A percentile compares a stretch with the other conserved stretches of the same genome.
Conservation (phyloP, 495 filamentous ascomycete genomes). For the Xylaria longipes region DNA sequence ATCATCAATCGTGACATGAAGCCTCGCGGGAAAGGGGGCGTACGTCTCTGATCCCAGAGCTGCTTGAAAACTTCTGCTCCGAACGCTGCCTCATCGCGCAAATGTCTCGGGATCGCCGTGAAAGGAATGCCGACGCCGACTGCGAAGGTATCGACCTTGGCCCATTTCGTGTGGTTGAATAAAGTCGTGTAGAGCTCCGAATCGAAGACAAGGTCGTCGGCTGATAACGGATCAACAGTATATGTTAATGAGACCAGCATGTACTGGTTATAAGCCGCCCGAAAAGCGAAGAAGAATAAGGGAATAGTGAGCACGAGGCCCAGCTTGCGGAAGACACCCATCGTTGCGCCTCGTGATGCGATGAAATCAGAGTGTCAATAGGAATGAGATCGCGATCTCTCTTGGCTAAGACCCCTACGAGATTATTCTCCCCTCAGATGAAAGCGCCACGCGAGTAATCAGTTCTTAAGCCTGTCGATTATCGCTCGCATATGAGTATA, state of each 20-base stretch:
- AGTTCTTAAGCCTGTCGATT: neutral
- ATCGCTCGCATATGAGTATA: neutral
- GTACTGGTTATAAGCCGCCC: slow-evolving; percentile 23
- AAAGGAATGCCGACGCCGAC: slow-evolving; percentile 26
- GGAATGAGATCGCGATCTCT: slow-evolving; percentile 5
- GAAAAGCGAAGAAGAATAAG: slow-evolving; percentile 22
- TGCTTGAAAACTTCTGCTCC: slow-evolving; percentile 23
- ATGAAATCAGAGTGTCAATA: neutral
- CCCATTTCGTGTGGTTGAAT: slow-evolving; percentile 28
- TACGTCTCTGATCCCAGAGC: slow-evolving; percentile 28
- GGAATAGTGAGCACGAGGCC: slow-evolving; percentile 24
- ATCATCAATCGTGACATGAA: neutral
- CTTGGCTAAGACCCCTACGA: neutral
- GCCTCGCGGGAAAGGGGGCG: neutral
- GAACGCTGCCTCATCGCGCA: slow-evolving; percentile 16
- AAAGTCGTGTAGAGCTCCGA: slow-evolving; percentile 23
- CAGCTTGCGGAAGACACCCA: slow-evolving; percentile 27
- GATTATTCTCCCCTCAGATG: neutral
- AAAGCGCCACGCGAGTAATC: neutral
- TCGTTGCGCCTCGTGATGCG: slow-evolving; percentile 11
- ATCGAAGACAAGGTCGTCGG: slow-evolving; percentile 20
- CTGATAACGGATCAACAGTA: slow-evolving; percentile 10
- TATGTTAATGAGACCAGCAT: slow-evolving; percentile 21
- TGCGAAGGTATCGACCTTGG: slow-evolving; percentile 24
- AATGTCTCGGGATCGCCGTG: neutral